Conservation (phyloP, 176 grass and related monocot genomes). For the Panicum miliaceum region DNA sequence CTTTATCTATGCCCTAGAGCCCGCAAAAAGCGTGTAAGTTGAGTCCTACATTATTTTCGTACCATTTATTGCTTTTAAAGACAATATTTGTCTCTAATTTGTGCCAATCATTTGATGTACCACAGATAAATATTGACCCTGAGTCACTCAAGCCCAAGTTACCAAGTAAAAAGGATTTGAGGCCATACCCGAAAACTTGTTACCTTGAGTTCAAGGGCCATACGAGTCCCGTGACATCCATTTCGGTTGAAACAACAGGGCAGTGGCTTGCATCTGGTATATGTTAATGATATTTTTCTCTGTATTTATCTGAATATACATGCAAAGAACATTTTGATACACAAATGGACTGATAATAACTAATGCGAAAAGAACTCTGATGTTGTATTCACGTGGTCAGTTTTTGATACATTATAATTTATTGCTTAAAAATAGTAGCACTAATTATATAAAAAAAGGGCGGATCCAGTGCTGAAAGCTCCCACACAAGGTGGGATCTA, state of each 20-base stretch:
- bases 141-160: conserved; percentile 92
- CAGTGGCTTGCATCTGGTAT: conserved; percentile 97
- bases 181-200: conserved; percentile 90
- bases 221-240: conserved; percentile 67
- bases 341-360: conserved; percentile 9
- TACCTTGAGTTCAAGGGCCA: conserved; percentile 95
- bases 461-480: too few relatives aligned
- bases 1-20: conserved; percentile 96
- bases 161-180: conserved; percentile 96
- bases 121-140: conserved; percentile 96
- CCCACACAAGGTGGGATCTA: too few relatives aligned
- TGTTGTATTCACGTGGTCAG: neutral
- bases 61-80: neutral
- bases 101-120: conserved; percentile 33
- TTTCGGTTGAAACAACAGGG: conserved; percentile 84
- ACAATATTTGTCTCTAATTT: conserved; percentile 7
- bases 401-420: neutral
- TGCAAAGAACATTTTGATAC: conserved; percentile 5
- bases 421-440: neutral
- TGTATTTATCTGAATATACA: conserved; percentile 8
- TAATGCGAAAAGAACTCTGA: neutral
- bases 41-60: neutral
- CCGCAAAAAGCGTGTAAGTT: conserved; percentile 87
- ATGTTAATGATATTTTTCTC: conserved; percentile 18
- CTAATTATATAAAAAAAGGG: neutral